phyloP scores from a whole-genome alignment of 805 yeast genomes.

The Hanseniaspora mollemarum region DNA sequence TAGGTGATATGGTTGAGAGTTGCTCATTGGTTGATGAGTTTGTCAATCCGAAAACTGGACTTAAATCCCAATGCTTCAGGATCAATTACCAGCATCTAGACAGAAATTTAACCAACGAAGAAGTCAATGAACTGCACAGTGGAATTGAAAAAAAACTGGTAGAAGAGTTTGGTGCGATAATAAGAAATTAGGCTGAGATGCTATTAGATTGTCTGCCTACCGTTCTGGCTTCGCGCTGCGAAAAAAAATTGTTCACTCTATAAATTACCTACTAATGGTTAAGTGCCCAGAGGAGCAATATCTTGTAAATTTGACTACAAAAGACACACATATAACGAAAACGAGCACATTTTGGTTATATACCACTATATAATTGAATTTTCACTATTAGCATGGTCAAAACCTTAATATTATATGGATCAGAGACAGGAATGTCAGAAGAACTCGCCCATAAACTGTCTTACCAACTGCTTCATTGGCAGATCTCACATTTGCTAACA shows the following conservation, averaged over 20 bases:
- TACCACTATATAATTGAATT: background rate
- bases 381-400: slow-evolving; percentile 19
- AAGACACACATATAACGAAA: too few relatives aligned
- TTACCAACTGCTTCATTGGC: slow-evolving; percentile 42
- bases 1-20: slow-evolving; percentile 81
- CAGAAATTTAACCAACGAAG: slow-evolving; percentile 73
- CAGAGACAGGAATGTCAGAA: slow-evolving; percentile 86
- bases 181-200: slow-evolving; percentile 32
- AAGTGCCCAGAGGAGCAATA: too few relatives aligned
- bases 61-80: slow-evolving; percentile 73
- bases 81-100: slow-evolving; percentile 94
- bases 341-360: too few relatives aligned
- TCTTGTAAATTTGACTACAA: too few relatives aligned
- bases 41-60: slow-evolving; percentile 69
- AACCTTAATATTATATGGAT: slow-evolving; percentile 66
- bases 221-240: too few relatives aligned
- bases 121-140: slow-evolving; percentile 64
- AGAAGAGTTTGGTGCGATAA: slow-evolving; percentile 42
- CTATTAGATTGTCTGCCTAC: background rate
- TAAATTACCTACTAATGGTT: too few relatives aligned
- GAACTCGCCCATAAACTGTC: slow-evolving; percentile 65
- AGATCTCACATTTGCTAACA: slow-evolving; percentile 38
- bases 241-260: too few relatives aligned
- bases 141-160: slow-evolving; percentile 49
- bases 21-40: slow-evolving; percentile 74